These are phyloP conservation scores for Phragmites australis DNA, from an alignment of 176 grass and related monocot genomes.

Conservation along the genomic window DNA sequence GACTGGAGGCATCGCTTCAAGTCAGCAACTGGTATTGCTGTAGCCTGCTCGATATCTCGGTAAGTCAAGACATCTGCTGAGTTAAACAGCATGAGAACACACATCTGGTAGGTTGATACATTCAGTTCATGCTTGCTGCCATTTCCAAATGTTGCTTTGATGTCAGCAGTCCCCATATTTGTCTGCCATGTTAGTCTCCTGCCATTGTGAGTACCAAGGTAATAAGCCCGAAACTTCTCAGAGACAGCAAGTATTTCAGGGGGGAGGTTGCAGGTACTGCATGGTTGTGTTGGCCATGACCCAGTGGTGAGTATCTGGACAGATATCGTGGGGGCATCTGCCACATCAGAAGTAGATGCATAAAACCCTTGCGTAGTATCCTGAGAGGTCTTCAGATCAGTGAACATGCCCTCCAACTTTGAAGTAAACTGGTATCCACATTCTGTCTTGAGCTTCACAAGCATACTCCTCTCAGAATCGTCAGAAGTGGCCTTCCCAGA, in stretches of 20 bases:
- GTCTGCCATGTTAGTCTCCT: constrained; percentile 86
- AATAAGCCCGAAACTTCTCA: constrained; percentile 72
- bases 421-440: constrained; percentile 89
- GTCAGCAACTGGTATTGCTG: constrained; percentile 61
- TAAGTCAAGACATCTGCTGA: constrained; percentile 57
- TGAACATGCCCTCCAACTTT: constrained; percentile 86
- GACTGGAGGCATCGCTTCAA: constrained; percentile 83
- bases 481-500: constrained; percentile 65
- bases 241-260: constrained; percentile 63
- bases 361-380: constrained; percentile 80
- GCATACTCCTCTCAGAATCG: constrained; percentile 78
- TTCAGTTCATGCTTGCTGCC: constrained; percentile 80
- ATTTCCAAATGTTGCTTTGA: constrained; percentile 78
- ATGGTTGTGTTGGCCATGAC: constrained; percentile 80
- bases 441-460: constrained; percentile 79
- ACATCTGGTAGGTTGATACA: constrained; percentile 92
- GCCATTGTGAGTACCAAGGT: constrained; percentile 86
- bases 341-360: constrained; percentile 41
- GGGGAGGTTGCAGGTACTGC: constrained; percentile 70
- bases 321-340: constrained; percentile 54
- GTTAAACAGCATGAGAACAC: constrained; percentile 81
- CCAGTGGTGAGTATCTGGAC: constrained; percentile 88
- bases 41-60: constrained; percentile 71
- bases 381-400: constrained; percentile 65
- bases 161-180: constrained; percentile 80